phyloP scores from a whole-genome alignment of 371 early-diverging fungal genomes.

The Funneliformis caledonium region DNA sequence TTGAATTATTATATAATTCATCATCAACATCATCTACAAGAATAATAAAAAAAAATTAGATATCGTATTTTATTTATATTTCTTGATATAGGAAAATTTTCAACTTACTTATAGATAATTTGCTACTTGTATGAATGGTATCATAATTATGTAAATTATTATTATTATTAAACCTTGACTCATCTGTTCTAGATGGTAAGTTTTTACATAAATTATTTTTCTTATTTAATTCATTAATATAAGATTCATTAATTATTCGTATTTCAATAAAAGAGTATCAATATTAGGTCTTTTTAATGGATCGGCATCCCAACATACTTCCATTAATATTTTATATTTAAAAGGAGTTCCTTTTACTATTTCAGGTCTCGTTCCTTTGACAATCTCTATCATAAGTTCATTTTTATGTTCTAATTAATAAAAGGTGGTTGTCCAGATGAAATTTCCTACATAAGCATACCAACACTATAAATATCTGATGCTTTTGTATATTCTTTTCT shows the following conservation, averaged over 20 bases:
- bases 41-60: too few relatives aligned
- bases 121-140: too few relatives aligned
- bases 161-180: too few relatives aligned
- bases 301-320: constrained; percentile 17
- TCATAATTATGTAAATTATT: too few relatives aligned
- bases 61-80: too few relatives aligned
- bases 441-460: constrained; percentile 20
- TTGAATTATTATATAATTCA: too few relatives aligned
- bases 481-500: not conserved
- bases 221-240: not conserved
- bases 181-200: not conserved
- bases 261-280: not conserved
- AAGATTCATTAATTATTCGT: not conserved
- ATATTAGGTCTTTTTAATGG: constrained; percentile 16
- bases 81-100: too few relatives aligned
- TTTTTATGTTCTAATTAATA: not conserved
- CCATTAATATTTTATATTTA: constrained; percentile 15
- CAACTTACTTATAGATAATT: too few relatives aligned
- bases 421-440: constrained; percentile 13
- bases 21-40: too few relatives aligned
- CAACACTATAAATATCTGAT: constrained; percentile 31
- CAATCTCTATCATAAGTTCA: not conserved
- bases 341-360: not conserved
- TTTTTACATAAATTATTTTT: not conserved
- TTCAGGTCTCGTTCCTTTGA: constrained; percentile 5